Base-by-base conservation (phyloP, 768 basidiomycete species). In the Pulveroboletus sp. region DNA sequence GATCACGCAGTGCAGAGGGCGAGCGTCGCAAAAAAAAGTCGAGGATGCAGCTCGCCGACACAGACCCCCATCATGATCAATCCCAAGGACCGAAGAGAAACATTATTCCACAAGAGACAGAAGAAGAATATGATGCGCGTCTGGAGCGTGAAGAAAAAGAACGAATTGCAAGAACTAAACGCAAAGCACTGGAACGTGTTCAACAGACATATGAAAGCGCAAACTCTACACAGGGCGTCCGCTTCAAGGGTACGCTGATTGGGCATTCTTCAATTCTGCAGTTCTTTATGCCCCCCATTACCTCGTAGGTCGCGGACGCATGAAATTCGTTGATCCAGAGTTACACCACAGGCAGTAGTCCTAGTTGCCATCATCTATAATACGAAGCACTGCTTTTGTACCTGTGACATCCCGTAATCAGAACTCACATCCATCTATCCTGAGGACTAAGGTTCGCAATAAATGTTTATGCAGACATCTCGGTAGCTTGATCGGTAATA, bases 101-200 rank as follows among this genome's bases (percentile, higher is more conserved):
- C 4, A 43, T 32, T 4, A 50, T 62, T 21, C 48, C 46, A 32
- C 64, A 69, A 52, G 85, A 87, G 62, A 86, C 83, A 0, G 81
- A 85, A 55, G 87, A 86, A 62, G 83, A 85, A 60, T 87, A 89
- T 52, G 85, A 85, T 57, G 77, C 77, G 1, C 70, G 82, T 29
- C 64, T 88, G 41, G 85, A 87, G 61, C 69, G 80, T 34, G 82
- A 87, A 60, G 86, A 87, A 65, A 73, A 72, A 12, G 81, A 84
- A 56, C 71, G 84, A 37, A 46, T 79, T 0, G 80, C 75, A 53
- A 72, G 67, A 8, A 72, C 69, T 32, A 73, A 73, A 51, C 73
- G 67, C 54, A 67, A 57, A 38, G 76, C 84, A 51, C 60, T 87
- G 24, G 75, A 79, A 54, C 66, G 72, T 31, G 60, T 82, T 38